Percentiles rank a stretch among this genome's conserved stretches.
Evolutionary conservation across 305 asterid genomes (phyloP).

Genomic region (Fraxinus nigra): DNA sequence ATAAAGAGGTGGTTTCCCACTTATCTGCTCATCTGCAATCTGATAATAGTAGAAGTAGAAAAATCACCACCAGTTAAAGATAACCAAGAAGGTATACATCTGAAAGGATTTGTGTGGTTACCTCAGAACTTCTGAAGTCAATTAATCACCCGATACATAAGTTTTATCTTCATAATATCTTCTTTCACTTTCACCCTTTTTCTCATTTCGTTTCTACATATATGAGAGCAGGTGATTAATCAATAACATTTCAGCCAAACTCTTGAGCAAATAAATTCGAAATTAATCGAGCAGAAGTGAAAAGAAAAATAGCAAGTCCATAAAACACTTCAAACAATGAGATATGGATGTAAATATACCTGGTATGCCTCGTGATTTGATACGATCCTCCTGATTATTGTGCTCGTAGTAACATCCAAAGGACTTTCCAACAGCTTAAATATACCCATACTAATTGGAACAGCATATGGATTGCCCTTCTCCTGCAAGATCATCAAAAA

Average conservation of each 20-base stretch:
- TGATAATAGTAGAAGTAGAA: conserved; percentile 19
- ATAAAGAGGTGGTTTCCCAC: neutral
- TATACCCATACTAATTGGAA: conserved; percentile 73
- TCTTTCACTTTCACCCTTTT: conserved; percentile 81
- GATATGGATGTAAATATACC: conserved; percentile 29
- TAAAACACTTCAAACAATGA: conserved; percentile 8
- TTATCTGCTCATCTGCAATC: conserved; percentile 17
- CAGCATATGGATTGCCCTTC: conserved; percentile 70
- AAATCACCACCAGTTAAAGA: conserved; percentile 3
- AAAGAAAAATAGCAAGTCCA: conserved; percentile 11
- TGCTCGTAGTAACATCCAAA: conserved; percentile 88
- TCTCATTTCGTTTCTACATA: conserved; percentile 89
- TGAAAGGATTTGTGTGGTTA: conserved; percentile 25
- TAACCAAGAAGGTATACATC: neutral
- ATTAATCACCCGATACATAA: conserved; percentile 74
- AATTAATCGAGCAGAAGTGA: conserved; percentile 7
- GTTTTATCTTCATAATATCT: conserved; percentile 84
- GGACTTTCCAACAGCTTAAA: conserved; percentile 79
- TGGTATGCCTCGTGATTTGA: conserved; percentile 94
- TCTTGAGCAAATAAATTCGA: conserved; percentile 13
- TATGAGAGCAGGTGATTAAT: conserved; percentile 1
- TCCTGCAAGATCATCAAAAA: conserved; percentile 48
- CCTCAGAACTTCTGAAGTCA: conserved; percentile 33
- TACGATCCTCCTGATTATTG: conserved; percentile 88
- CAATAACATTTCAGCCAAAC: neutral